Base-by-base conservation (phyloP, 2,329 filamentous ascomycete species). In the Tolypocladium tundrense region DNA sequence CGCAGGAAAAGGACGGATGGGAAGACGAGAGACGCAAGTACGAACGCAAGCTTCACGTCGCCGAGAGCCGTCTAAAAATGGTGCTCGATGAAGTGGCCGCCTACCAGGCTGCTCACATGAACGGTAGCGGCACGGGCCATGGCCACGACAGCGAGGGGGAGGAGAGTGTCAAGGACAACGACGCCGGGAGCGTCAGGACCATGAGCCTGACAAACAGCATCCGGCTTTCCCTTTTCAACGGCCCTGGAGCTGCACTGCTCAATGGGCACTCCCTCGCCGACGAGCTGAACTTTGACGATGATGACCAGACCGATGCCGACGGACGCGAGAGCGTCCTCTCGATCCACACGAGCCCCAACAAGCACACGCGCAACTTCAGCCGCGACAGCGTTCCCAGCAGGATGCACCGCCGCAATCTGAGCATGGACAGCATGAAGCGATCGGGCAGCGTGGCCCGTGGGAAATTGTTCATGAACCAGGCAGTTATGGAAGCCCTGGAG, bases 21-120 rank as follows among this genome's bases (percentile, higher is more conserved):
- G 87, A 92, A 14, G 85, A 88, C 53, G 91, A 96, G 69, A 88
- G 85, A 66, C 86, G 92, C 57, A 88, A 84, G 58, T 81, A 90
- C 60, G 93, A 99, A 71, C 86, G 90, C 58, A 91, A 89, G 64
- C 76, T 96, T 16, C 92, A 97, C 70, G 82, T 97, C n/a, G 88
- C 91, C 2, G 94, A 99, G 73, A 89, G 82, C 37, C 86, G 93
- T 42, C 73, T 99, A 57, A 94, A 93, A 69, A 80, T 84, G 13
- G 82, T 99, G 13, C 78, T 99, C 51, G 90, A 93, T 42, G 94
- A 97, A 72, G 83, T 99, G 54, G 85, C 86, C n/a, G 80, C 83
- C 4, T 84, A 85, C 58, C 85, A 91, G 65, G 79, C 79, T 50
- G 77, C 77, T 3, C 80, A 82, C 53, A 62, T 75, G 55, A 76